Conservation (phyloP, 305 asterid species). For the Rubia peregrina region DNA sequence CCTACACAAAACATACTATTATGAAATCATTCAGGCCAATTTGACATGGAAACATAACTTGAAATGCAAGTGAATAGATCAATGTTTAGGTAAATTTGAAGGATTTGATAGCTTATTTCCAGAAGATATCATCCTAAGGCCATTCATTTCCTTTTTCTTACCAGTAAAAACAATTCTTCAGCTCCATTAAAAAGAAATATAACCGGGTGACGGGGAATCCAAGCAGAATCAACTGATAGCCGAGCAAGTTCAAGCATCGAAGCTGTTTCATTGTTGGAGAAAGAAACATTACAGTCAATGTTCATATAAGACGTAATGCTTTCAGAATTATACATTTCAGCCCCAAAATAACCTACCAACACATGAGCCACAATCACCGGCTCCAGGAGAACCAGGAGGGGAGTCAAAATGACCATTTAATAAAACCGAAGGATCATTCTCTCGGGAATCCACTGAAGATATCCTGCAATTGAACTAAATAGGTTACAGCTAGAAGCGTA, state of each 20-base stretch:
- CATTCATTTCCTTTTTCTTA: slow-evolving; percentile 26
- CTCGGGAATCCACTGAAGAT: slow-evolving; percentile 62
- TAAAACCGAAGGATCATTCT: slow-evolving; percentile 75
- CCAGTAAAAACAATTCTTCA: slow-evolving; percentile 96
- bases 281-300: slow-evolving; percentile 25
- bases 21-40: slow-evolving; percentile 1
- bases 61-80: neutral
- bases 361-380: slow-evolving; percentile 99
- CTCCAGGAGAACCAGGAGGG: slow-evolving; percentile 94
- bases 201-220: slow-evolving; percentile 88
- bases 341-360: slow-evolving; percentile 57
- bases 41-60: neutral
- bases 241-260: slow-evolving; percentile 92
- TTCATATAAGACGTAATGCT: slow-evolving; percentile 9
- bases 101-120: neutral
- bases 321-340: slow-evolving; percentile 7
- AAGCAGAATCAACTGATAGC: slow-evolving; percentile 71
- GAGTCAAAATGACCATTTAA: slow-evolving; percentile 88
- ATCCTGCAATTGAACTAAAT: slow-evolving; percentile 50
- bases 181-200: slow-evolving; percentile 97
- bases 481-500: slow-evolving; percentile 8
- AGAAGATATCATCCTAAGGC: neutral
- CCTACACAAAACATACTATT: slow-evolving; percentile 41
- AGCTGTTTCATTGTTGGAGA: slow-evolving; percentile 43
- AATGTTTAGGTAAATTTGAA: neutral